A percentile compares a stretch with the other conserved stretches of the same genome.
Conservation (phyloP, 225 moss, liverwort and hornwort genomes). For the Pleurozium schreberi region DNA sequence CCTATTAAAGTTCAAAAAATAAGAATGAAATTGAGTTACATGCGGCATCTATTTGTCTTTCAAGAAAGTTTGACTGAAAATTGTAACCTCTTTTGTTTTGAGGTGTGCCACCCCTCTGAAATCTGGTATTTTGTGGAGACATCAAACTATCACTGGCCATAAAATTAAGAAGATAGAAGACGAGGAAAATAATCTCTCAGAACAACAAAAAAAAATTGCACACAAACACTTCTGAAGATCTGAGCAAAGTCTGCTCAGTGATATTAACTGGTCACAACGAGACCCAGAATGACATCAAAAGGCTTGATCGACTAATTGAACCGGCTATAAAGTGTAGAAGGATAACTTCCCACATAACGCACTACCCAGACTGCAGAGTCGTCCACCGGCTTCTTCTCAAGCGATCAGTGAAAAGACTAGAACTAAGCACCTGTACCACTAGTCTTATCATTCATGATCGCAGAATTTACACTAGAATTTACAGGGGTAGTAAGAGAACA, state of each 20-base stretch:
- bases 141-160: neutral
- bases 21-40: neutral
- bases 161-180: neutral
- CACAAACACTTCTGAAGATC: neutral
- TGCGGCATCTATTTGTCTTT: neutral
- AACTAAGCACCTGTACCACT: neutral
- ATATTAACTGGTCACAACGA: neutral
- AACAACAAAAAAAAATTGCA: neutral
- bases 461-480: neutral
- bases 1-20: neutral
- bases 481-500: conserved; percentile 71
- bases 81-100: neutral
- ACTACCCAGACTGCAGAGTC: neutral
- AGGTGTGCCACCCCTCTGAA: neutral
- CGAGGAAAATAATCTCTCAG: neutral
- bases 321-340: neutral
- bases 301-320: conserved; percentile 21
- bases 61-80: neutral
- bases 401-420: neutral
- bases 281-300: neutral
- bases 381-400: neutral
- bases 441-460: neutral
- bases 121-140: neutral
- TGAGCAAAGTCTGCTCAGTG: neutral
- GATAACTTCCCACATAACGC: neutral